Conservation (phyloP, 148 eudicot genomes). For the Agrostemma githago region DNA sequence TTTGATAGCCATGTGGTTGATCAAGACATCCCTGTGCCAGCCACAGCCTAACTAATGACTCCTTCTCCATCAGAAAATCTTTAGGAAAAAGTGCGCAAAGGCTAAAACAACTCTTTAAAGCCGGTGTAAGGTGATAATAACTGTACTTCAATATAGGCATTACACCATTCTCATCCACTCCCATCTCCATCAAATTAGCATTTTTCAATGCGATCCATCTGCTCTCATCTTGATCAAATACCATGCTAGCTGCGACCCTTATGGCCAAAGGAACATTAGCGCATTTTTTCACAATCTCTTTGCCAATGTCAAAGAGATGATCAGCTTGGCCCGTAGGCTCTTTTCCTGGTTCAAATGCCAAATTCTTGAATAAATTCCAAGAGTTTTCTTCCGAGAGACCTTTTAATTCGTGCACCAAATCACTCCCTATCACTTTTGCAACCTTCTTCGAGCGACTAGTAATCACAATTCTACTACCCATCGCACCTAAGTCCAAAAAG, state of each 20-base stretch:
- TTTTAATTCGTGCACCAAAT: constrained; percentile 9
- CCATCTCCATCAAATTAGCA: constrained; percentile 11
- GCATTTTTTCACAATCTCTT: constrained; percentile 30
- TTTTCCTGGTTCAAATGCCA: constrained; percentile 15
- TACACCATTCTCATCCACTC: not conserved
- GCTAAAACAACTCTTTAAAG: constrained; percentile 40
- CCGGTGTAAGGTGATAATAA: constrained; percentile 27
- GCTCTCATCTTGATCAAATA: constrained; percentile 7
- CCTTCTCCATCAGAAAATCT: constrained; percentile 8
- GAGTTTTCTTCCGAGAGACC: constrained; percentile 27
- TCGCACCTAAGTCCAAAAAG: constrained; percentile 2
- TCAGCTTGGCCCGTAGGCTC: not conserved
- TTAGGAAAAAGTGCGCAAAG: constrained; percentile 43
- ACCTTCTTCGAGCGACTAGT: constrained; percentile 22
- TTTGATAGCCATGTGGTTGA: not conserved
- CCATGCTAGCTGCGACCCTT: constrained; percentile 21
- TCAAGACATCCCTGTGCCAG: constrained; percentile 32
- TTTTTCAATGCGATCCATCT: constrained; percentile 22
- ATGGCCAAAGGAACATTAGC: constrained; percentile 26
- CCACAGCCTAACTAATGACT: constrained; percentile 30
- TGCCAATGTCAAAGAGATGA: constrained; percentile 16
- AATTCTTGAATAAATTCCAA: constrained; percentile 27
- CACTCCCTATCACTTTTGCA: constrained; percentile 3
- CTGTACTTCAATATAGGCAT: constrained; percentile 26
- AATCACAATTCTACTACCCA: constrained; percentile 21